phyloP scores from a whole-genome alignment of 2,329 filamentous ascomycete genomes.

The Fusarium pininemorale region DNA sequence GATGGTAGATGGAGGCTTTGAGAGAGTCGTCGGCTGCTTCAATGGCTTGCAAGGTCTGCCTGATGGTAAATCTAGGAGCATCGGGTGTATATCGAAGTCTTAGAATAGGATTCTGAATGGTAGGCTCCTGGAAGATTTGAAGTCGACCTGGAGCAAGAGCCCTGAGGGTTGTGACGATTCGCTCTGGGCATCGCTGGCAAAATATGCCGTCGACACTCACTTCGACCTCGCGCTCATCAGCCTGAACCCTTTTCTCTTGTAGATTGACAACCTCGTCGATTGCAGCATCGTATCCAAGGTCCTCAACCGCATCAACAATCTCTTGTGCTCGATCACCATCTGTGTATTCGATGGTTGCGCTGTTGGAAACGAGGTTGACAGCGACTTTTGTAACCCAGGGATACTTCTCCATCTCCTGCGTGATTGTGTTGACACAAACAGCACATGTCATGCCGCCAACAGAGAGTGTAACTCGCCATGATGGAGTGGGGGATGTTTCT shows the following conservation, averaged over 20 bases:
- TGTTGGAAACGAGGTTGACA: slow-evolving; percentile 75
- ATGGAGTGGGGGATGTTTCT: slow-evolving; percentile 11
- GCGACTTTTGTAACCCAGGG: slow-evolving; percentile 66
- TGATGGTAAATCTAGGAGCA: slow-evolving; percentile 75
- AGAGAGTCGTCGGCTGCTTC: slow-evolving; percentile 72
- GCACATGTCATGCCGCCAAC: slow-evolving; percentile 80
- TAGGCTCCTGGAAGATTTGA: slow-evolving; percentile 63
- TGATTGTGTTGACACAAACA: slow-evolving; percentile 72
- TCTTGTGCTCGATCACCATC: slow-evolving; percentile 46
- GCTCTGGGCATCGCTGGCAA: slow-evolving; percentile 74
- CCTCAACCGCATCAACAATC: slow-evolving; percentile 61
- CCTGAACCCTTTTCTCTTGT: slow-evolving; percentile 52
- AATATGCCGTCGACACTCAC: slow-evolving; percentile 77
- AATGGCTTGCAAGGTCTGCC: slow-evolving; percentile 76
- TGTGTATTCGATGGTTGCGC: slow-evolving; percentile 67
- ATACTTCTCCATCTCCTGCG: slow-evolving; percentile 63
- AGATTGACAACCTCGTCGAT: slow-evolving; percentile 61
- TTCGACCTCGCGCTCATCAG: slow-evolving; percentile 64
- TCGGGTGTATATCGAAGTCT: slow-evolving; percentile 75
- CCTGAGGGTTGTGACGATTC: slow-evolving; percentile 63
- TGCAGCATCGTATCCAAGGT: slow-evolving; percentile 72
- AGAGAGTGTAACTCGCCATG: slow-evolving; percentile 63
- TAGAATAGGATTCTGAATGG: slow-evolving; percentile 71
- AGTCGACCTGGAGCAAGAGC: slow-evolving; percentile 61
- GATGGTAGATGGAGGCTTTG: slow-evolving; percentile 75